phyloP scores from a whole-genome alignment of 2,329 filamentous ascomycete genomes.

The Pseudogymnoascus sp. region DNA sequence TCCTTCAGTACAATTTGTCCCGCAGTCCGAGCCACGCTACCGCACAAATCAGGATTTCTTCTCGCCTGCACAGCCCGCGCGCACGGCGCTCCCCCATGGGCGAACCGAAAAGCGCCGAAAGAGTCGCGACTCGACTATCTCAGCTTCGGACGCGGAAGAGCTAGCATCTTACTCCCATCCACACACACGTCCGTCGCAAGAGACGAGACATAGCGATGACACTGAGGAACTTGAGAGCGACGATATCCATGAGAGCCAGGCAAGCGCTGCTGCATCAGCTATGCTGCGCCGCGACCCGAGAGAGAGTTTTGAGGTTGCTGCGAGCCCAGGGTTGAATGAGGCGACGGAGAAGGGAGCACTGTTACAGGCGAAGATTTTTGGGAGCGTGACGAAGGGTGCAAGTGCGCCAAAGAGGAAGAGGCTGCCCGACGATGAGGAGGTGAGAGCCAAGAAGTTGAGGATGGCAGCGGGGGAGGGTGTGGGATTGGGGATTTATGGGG shows the following conservation, averaged over 20 bases:
- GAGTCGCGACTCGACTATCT: conserved; percentile 82
- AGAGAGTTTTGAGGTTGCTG: conserved; percentile 31
- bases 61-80: conserved; percentile 33
- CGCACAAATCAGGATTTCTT: conserved; percentile 24
- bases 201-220: conserved; percentile 31
- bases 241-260: conserved; percentile 65
- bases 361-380: conserved; percentile 58
- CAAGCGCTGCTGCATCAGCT: conserved; percentile 68
- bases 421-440: conserved; percentile 11
- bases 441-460: conserved; percentile 23
- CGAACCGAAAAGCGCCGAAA: conserved; percentile 51
- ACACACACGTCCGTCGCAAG: background rate
- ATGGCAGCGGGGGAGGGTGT: conserved; percentile 19
- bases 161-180: background rate
- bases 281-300: conserved; percentile 58
- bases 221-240: conserved; percentile 54
- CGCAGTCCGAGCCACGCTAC: conserved; percentile 50
- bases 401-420: conserved; percentile 18
- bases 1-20: conserved; percentile 56
- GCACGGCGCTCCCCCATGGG: background rate
- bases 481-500: conserved; percentile 4
- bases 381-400: conserved; percentile 49
- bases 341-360: conserved; percentile 28
- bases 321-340: conserved; percentile 21
- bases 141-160: conserved; percentile 44